Evolutionary conservation across 164 flowering plant species (phyloP), one percentile per base, ranked within the genome.

Genomic region (Protea cynaroides): DNA sequence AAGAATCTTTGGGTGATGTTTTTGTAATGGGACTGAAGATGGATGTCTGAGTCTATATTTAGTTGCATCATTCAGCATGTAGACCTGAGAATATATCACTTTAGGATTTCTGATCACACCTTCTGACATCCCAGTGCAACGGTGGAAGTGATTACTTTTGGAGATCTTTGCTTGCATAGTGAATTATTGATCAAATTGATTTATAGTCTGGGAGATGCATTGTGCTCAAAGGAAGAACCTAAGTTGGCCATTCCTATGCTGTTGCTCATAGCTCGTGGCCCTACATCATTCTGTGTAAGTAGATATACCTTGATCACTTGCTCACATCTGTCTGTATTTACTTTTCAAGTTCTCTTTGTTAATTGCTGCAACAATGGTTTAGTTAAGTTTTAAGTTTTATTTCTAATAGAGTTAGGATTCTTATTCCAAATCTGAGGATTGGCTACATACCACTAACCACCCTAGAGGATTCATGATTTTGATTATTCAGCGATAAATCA

Each of bases 261-360:
- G 76, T 72, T 95, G 72, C 91, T 95, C 56, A 76, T 95, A 65
- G 96, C n/a, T n/a, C n/a, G n/a, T n/a, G n/a, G 5, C 97, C 18
- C 99, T 90, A 62, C 92, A 92, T 71, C 97, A 97, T 61, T 88
- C 99, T 67, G 63, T 88, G 99, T 95, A 83, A 86, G 94, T 55
- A 65, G 25, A 15, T 38, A 24, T 29, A 23, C 56, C 34, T 37
- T 5, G 34, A 29, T 29, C 34, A 29, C 4, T 36, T 22, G 14
- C 29, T 24, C 55, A 25, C 29, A 9, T 60, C 40, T 58, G 1
- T 29, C 34, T 29, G 34, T 29, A 29, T 29, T 29, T 0, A 29
- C 5, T 0, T 29, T 2, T 0, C 34, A 29, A 5, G 34, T 29
- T 29, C 2, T 29, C 34, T 29, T 29, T 54, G 18, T 65, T 40